Percentiles rank a stretch among this genome's conserved stretches.
These are phyloP conservation scores for Suhomyces maxii DNA, from an alignment of 1,139 yeast species.

Conservation along the genomic window DNA sequence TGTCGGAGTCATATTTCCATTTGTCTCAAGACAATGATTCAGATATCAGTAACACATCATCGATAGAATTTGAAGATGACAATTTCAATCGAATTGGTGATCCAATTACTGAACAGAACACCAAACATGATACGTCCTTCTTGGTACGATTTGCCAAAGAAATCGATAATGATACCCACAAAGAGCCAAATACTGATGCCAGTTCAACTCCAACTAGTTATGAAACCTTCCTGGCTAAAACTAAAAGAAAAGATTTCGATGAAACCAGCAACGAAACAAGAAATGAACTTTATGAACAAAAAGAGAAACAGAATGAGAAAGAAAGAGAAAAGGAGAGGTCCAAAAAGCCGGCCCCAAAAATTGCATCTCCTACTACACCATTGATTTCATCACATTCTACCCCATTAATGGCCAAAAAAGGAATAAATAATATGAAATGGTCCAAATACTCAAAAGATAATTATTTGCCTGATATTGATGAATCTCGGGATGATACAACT, in stretches of 20 bases:
- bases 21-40: slow-evolving; percentile 27
- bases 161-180: slow-evolving; percentile 14
- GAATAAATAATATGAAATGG: slow-evolving; percentile 6
- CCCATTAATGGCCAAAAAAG: slow-evolving; percentile 22
- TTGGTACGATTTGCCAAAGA: slow-evolving; percentile 22
- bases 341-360: not conserved
- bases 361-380: slow-evolving; percentile 4
- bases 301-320: not conserved
- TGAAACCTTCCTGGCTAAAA: not conserved
- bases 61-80: slow-evolving; percentile 15
- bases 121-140: slow-evolving; percentile 15
- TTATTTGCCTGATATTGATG: slow-evolving; percentile 12
- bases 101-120: slow-evolving; percentile 3
- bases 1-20: slow-evolving; percentile 32
- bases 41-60: slow-evolving; percentile 14
- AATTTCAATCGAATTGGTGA: slow-evolving; percentile 5
- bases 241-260: slow-evolving; percentile 3
- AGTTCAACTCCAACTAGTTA: slow-evolving; percentile 3
- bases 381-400: slow-evolving; percentile 33
- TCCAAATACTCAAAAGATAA: slow-evolving; percentile 9
- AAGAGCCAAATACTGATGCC: slow-evolving; percentile 1
- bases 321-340: not conserved
- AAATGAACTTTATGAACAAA: slow-evolving; percentile 1
- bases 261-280: slow-evolving; percentile 3
- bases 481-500: slow-evolving; percentile 16